A percentile compares a stretch with the other conserved stretches of the same genome.
Conservation (phyloP, 768 basidiomycete genomes). For the Trametes sanguinea region DNA sequence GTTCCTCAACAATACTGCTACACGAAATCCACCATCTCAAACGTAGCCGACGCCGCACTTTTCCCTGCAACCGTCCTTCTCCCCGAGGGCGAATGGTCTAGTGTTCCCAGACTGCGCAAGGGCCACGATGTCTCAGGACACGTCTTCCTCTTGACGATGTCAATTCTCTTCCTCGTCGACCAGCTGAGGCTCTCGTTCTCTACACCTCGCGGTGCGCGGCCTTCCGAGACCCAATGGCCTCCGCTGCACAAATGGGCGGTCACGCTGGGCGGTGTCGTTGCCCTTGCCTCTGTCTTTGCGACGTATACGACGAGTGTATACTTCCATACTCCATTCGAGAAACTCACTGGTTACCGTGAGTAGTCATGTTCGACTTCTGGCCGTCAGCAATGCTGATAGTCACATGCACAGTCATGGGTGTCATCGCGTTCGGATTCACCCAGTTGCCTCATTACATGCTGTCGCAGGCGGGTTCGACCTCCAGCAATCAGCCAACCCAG, state of each 20-base stretch:
- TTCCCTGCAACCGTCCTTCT: slow-evolving; percentile 49
- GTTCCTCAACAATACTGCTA: slow-evolving; percentile 64
- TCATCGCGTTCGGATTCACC: slow-evolving; percentile 1
- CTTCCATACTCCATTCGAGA: slow-evolving; percentile 89
- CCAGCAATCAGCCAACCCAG: not conserved
- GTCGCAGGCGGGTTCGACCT: not conserved
- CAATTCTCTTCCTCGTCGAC: slow-evolving; percentile 74
- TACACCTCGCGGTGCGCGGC: too few species aligned
- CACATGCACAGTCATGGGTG: not conserved
- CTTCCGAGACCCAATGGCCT: slow-evolving; percentile 38
- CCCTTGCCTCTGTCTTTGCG: slow-evolving; percentile 73
- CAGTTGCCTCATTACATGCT: slow-evolving; percentile 1
- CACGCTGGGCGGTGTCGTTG: slow-evolving; percentile 44
- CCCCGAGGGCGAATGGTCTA: slow-evolving; percentile 46
- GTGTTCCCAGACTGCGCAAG: slow-evolving; percentile 61
- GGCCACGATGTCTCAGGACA: slow-evolving; percentile 97
- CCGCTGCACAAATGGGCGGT: slow-evolving; percentile 51
- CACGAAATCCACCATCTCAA: slow-evolving; percentile 51
- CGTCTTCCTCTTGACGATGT: slow-evolving; percentile 84
- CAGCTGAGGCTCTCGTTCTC: slow-evolving; percentile 62
- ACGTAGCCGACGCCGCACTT: slow-evolving; percentile 60
- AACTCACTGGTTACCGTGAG: slow-evolving; percentile 82
- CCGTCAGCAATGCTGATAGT: not conserved
- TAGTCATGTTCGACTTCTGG: slow-evolving; percentile 20
- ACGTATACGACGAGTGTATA: slow-evolving; percentile 81